These are phyloP conservation scores for Pestalotiopsis fici DNA, from an alignment of 2,329 filamentous ascomycete genomes.

Conservation along the genomic window DNA sequence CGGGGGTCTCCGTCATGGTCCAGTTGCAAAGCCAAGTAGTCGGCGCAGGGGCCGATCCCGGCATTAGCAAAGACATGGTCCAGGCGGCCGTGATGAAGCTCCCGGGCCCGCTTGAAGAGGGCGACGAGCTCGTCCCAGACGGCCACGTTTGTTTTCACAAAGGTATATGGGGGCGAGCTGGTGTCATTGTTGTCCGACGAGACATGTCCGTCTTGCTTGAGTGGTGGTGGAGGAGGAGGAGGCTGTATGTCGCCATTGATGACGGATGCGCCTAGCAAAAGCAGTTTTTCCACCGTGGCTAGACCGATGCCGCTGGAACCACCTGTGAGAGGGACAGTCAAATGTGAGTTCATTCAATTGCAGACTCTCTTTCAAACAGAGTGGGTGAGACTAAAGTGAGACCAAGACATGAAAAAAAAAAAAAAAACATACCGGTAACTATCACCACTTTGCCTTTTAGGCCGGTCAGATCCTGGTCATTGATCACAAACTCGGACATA, in stretches of 20 bases:
- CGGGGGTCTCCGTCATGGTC: conserved; percentile 49
- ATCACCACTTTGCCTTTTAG: conserved; percentile 52
- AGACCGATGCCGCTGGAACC: conserved; percentile 64
- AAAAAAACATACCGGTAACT: conserved; percentile 44
- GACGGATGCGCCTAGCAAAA: conserved; percentile 54
- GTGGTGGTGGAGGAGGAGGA: conserved; percentile 24
- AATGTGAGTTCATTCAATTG: background rate
- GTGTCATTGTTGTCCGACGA: background rate
- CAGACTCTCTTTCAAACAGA: no score
- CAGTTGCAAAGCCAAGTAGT: conserved; percentile 35
- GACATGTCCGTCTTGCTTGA: background rate
- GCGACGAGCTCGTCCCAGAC: conserved; percentile 50
- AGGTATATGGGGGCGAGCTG: conserved; percentile 30
- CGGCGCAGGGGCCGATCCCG: conserved; percentile 42
- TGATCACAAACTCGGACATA: conserved; percentile 47
- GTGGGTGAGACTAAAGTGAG: background rate
- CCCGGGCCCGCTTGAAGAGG: conserved; percentile 51
- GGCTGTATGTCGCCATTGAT: conserved; percentile 55
- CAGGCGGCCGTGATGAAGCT: conserved; percentile 72
- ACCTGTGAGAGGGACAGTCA: conserved; percentile 32
- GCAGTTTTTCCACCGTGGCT: conserved; percentile 51
- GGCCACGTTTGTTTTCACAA: conserved; percentile 47
- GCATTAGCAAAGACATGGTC: conserved; percentile 75
- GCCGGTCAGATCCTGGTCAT: conserved; percentile 39
- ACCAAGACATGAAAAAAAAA: background rate